Conservation (phyloP, 2,329 filamentous ascomycete genomes). For the Botryosphaeria dothidea region DNA sequence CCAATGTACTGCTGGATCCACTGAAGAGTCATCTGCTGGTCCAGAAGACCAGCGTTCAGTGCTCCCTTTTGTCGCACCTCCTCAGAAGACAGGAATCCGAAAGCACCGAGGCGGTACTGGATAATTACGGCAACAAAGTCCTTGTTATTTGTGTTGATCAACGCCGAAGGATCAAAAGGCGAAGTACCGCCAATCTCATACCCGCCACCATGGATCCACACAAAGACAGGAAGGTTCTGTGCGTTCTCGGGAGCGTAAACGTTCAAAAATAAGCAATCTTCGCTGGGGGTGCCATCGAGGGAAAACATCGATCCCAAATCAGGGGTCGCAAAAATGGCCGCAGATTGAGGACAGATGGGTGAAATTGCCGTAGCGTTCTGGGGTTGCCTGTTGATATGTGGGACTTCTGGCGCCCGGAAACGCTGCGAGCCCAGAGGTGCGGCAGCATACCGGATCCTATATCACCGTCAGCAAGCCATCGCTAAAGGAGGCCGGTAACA, state of each 20-base stretch:
- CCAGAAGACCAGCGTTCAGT: conserved; percentile 44
- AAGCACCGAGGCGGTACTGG: conserved; percentile 60
- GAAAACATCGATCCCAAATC: too few relatives aligned
- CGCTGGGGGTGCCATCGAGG: too few relatives aligned
- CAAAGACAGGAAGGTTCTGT: conserved; percentile 38
- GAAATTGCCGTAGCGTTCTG: not conserved
- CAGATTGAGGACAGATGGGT: too few relatives aligned
- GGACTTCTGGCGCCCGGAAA: not conserved
- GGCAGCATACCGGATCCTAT: not conserved
- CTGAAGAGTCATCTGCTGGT: conserved; percentile 52
- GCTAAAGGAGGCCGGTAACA: not conserved
- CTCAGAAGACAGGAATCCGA: conserved; percentile 63
- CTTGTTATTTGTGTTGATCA: conserved; percentile 51
- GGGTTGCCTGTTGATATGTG: not conserved
- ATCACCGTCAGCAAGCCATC: not conserved
- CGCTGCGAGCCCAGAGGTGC: not conserved
- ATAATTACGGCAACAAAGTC: conserved; percentile 55
- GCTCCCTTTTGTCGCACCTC: conserved; percentile 48
- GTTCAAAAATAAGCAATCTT: conserved; percentile 42
- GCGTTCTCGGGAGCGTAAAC: conserved; percentile 38
- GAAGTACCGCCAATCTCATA: not conserved
- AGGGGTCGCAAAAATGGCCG: too few relatives aligned
- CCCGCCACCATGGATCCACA: conserved; percentile 43
- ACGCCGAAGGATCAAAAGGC: not conserved
- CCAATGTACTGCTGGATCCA: conserved; percentile 56